Conservation (phyloP, 768 basidiomycete species). For the Lepiota venenata region DNA sequence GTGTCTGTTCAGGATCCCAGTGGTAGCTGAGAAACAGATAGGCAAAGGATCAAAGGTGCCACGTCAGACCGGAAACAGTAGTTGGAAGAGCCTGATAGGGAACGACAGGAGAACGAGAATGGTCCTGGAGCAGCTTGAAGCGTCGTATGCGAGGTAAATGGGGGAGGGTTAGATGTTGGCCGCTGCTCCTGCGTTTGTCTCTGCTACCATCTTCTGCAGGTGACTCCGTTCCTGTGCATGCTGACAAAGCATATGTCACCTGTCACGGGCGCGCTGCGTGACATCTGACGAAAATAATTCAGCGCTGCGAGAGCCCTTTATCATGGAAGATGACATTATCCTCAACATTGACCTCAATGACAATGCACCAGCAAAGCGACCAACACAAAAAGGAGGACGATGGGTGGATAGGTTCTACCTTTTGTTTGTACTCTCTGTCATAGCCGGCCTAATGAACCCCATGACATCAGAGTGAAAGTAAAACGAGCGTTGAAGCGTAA, state of each 20-base stretch:
- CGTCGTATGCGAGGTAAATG: neutral
- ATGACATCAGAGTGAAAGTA: slow-evolving; percentile 57
- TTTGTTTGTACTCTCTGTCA: neutral
- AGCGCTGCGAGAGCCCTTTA: neutral
- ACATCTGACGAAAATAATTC: neutral
- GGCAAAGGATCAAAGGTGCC: neutral
- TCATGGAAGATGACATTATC: slow-evolving; percentile 73
- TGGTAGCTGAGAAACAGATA: slow-evolving; percentile 10
- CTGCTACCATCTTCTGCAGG: slow-evolving; percentile 5
- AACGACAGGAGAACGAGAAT: neutral
- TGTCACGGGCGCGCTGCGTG: neutral
- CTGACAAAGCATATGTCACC: slow-evolving; percentile 8
- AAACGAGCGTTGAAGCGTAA: slow-evolving; percentile 70
- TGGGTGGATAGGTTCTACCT: slow-evolving; percentile 70
- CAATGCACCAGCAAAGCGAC: slow-evolving; percentile 23
- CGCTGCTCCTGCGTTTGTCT: slow-evolving; percentile 7
- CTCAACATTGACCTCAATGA: slow-evolving; percentile 61
- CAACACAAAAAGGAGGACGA: slow-evolving; percentile 54
- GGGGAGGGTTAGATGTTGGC: neutral
- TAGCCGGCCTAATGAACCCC: slow-evolving; percentile 15
- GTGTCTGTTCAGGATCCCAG: slow-evolving; percentile 10
- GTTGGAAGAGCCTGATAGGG: neutral
- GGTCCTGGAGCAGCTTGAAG: no score
- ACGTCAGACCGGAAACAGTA: slow-evolving; percentile 7
- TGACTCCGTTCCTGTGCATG: slow-evolving; percentile 8